Conservation (phyloP, 2,329 filamentous ascomycete genomes). For the Pseudocercospora cruenta region DNA sequence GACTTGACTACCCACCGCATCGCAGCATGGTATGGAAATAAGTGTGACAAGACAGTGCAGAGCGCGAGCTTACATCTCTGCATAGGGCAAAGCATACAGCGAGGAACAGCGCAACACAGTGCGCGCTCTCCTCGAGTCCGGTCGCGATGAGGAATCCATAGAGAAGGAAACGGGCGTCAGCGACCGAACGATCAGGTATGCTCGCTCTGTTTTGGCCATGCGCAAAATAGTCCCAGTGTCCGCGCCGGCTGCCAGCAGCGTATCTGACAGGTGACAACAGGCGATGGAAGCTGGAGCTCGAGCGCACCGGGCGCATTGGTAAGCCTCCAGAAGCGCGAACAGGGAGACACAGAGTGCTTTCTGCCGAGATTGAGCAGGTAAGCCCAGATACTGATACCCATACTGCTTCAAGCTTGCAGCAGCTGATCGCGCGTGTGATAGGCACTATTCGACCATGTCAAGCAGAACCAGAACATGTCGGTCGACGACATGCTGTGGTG, state of each 20-base stretch:
- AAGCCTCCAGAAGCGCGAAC: slow-evolving; percentile 43
- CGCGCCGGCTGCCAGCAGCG: background rate
- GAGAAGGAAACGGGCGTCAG: slow-evolving; percentile 43
- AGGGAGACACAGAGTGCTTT: slow-evolving; percentile 41
- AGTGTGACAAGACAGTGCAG: no score
- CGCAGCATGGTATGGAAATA: no score
- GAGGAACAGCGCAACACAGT: slow-evolving; percentile 30
- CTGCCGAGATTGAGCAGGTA: slow-evolving; percentile 40
- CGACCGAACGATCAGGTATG: slow-evolving; percentile 34
- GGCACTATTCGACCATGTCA: slow-evolving; percentile 41
- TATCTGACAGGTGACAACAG: slow-evolving; percentile 14
- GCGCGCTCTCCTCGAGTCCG: slow-evolving; percentile 39
- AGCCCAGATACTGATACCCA: background rate
- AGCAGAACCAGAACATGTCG: slow-evolving; percentile 40
- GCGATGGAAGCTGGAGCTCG: slow-evolving; percentile 43
- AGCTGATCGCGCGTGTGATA: slow-evolving; percentile 18
- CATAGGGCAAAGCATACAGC: slow-evolving; percentile 33
- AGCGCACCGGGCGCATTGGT: slow-evolving; percentile 42
- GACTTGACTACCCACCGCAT: background rate
- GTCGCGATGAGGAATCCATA: slow-evolving; percentile 41
- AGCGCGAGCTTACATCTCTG: slow-evolving; percentile 6
- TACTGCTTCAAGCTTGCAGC: background rate
- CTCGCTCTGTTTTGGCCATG: background rate
- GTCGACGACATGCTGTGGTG: slow-evolving; percentile 46
- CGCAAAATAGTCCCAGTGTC: background rate